Percentiles rank a stretch among this genome's conserved stretches.
phyloP scores from a whole-genome alignment of 1,284 basidiomycete species.

The Cutaneotrichosporon sp. region DNA sequence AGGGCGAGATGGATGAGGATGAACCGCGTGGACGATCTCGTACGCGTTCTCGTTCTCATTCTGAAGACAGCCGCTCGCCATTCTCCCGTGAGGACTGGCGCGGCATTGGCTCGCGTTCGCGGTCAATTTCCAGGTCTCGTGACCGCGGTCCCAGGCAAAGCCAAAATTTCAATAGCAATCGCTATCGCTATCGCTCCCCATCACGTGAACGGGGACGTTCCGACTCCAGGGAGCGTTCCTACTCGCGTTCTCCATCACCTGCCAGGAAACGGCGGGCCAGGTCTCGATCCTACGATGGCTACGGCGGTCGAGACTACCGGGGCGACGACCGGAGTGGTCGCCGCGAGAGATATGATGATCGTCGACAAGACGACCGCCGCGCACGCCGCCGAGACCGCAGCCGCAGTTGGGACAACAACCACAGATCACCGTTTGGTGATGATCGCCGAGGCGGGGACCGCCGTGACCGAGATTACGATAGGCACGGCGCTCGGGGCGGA shows the following conservation, averaged over 20 bases:
- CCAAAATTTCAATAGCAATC: too few relatives aligned
- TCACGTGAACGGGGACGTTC: not conserved
- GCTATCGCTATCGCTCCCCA: not conserved
- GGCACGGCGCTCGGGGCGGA: not conserved
- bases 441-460: not conserved
- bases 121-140: not conserved
- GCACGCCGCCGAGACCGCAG: too few relatives aligned
- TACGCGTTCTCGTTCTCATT: too few relatives aligned
- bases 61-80: too few relatives aligned
- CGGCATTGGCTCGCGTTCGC: too few relatives aligned
- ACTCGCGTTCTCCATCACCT: too few relatives aligned
- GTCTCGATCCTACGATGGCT: not conserved
- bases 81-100: too few relatives aligned
- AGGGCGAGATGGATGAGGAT: slow-evolving; percentile 8
- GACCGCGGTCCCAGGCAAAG: not conserved
- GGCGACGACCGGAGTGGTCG: not conserved
- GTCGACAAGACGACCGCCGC: not conserved
- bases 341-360: not conserved
- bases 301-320: not conserved
- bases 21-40: slow-evolving; percentile 3
- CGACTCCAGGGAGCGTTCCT: not conserved
- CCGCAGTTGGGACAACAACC: too few relatives aligned
- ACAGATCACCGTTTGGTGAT: too few relatives aligned
- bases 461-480: not conserved
- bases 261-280: not conserved